Evolutionary conservation across 257 asterid species (phyloP), one percentile per base, ranked within the genome.

Genomic region (Avicennia marina): DNA sequence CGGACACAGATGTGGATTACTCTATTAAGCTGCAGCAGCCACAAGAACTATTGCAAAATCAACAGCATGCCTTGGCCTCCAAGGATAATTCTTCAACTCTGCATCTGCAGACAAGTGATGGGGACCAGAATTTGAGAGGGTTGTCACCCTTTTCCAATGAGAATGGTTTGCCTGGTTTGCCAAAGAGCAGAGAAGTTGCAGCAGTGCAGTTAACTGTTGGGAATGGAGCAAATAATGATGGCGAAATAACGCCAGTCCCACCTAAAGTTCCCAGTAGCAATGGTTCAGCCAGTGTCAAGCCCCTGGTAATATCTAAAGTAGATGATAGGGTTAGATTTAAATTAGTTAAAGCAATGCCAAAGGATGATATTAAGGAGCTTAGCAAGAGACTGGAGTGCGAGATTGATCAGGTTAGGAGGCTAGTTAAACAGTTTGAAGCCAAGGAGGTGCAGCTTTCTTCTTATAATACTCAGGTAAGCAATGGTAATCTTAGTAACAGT

Each of bases 301-400:
- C 78, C 3, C 67, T 89, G 43, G 67, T 81, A 52, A 48, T 78
- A 47, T 63, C 83, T 51, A 72, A 65, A 62, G 62, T 77, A 67
- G 81, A 75, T 22, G 98, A 87, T 71, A 82, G 70, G 74, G 48
- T 87, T 62, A 79, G 73, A 68, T 81, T 87, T 64, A 74, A 74
- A 29, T 56, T 87, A 55, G 60, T 69, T 26, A 83, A 66, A 51
- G 74, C 64, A 4, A 79, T 81, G 4, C 63, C 83, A 0, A 75
- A 59, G 58, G 65, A 72, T 67, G 94, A 79, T 43, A 69, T 87
- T 61, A 46, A 60, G 75, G 83, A 75, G 40, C 81, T 90, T 63
- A 68, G 57, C 62, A 51, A 60, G 73, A 76, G 70, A 69, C 64
- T 90, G 17, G 86, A 81, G 73, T 48, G 26, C 6, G 88, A 87